Evolutionary conservation across 1,284 basidiomycete genomes (phyloP).

Genomic region (Pascua sp.): DNA sequence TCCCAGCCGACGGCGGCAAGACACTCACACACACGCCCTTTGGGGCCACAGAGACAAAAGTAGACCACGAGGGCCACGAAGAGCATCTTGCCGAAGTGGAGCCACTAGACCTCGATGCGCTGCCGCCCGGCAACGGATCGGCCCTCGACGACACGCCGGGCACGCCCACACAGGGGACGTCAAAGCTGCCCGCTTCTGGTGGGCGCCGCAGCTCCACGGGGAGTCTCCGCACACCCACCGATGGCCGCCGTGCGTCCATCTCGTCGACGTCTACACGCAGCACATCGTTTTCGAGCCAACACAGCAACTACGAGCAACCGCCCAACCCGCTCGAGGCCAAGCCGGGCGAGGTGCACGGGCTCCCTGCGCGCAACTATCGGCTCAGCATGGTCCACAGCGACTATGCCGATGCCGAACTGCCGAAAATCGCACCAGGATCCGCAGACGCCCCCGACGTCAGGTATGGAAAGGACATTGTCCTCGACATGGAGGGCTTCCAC

Average conservation of each 20-base stretch:
- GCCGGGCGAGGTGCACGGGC: slow-evolving; percentile 22
- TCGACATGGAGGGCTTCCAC: slow-evolving; percentile 54
- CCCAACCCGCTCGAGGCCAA: slow-evolving; percentile 39
- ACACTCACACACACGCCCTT: slow-evolving; percentile 44
- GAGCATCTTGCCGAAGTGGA: slow-evolving; percentile 39
- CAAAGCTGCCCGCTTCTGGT: too few relatives aligned
- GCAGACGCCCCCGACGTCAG: slow-evolving; percentile 62
- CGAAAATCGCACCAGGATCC: slow-evolving; percentile 52
- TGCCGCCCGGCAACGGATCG: too few relatives aligned
- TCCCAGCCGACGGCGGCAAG: background rate
- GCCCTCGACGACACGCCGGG: too few relatives aligned
- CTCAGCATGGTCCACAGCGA: slow-evolving; percentile 15
- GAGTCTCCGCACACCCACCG: too few relatives aligned
- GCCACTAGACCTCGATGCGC: slow-evolving; percentile 46
- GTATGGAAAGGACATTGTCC: slow-evolving; percentile 59
- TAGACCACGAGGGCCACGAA: slow-evolving; percentile 20
- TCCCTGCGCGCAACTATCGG: slow-evolving; percentile 28
- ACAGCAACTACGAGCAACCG: too few relatives aligned
- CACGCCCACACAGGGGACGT: too few relatives aligned
- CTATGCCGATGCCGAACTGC: slow-evolving; percentile 58
- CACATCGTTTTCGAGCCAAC: too few relatives aligned
- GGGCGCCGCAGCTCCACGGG: too few relatives aligned
- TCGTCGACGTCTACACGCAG: background rate
- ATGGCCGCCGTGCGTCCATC: background rate
- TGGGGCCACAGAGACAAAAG: slow-evolving; percentile 36